Percentiles rank a stretch among this genome's conserved stretches.
Evolutionary conservation across 371 early-diverging fungal genomes (phyloP).

Genomic region (Rhizopus arrhizus): DNA sequence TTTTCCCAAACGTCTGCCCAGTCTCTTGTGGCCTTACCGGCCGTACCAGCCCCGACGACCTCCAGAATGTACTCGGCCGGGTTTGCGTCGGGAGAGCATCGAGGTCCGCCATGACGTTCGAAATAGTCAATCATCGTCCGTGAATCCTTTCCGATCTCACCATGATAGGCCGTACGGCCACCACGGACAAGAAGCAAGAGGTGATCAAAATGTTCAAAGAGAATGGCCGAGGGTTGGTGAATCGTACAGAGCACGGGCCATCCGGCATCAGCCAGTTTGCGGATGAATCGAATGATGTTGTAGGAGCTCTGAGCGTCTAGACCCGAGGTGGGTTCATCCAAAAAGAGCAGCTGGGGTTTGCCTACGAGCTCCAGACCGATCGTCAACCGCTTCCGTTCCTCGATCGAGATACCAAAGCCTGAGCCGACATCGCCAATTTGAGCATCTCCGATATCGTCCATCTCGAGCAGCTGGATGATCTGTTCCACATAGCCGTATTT

Average conservation of each 20-base stretch:
- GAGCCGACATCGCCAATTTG: conserved; percentile 48
- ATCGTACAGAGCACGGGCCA: conserved; percentile 63
- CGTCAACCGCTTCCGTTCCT: conserved; percentile 66
- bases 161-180: conserved; percentile 63
- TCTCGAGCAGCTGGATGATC: conserved; percentile 60
- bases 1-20: conserved; percentile 59
- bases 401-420: conserved; percentile 57
- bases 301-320: conserved; percentile 65
- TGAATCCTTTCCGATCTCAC: conserved; percentile 58
- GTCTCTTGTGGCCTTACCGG: conserved; percentile 43
- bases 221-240: conserved; percentile 65
- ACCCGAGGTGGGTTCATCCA: conserved; percentile 84
- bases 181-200: conserved; percentile 70
- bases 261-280: conserved; percentile 60
- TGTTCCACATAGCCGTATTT: conserved; percentile 63
- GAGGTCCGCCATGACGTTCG: conserved; percentile 54
- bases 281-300: conserved; percentile 66
- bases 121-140: conserved; percentile 57
- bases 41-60: conserved; percentile 50
- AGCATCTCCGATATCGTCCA: conserved; percentile 56
- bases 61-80: conserved; percentile 42
- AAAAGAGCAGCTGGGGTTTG: conserved; percentile 69
- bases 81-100: conserved; percentile 56
- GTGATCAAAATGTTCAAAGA: conserved; percentile 67
- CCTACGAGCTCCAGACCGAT: conserved; percentile 74